Evolutionary conservation across 2,329 filamentous ascomycete genomes (phyloP), one percentile per base, ranked within the genome.

Genomic region (Aspergillus quadricinctus): DNA sequence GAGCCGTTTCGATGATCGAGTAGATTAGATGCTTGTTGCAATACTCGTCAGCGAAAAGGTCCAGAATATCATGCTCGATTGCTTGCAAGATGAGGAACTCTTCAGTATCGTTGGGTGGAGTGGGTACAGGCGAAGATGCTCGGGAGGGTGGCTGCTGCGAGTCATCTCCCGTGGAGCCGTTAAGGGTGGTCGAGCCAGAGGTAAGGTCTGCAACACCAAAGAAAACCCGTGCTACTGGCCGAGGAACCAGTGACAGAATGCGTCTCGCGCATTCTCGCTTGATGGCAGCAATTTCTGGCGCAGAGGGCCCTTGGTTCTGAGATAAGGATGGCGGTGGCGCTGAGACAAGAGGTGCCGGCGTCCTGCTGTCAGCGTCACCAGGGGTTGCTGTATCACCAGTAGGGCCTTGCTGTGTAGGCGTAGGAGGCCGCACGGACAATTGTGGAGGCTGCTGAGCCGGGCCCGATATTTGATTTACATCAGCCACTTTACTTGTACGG

Each of bases 1-100:
- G 78, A 2, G 96, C 71, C 56, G 93, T 75, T 75, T 99, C 94
- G 35, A 97, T 76, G 49, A 94, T 80, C 48, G 85, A 81, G 69
- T 96, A 96, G 64, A 96, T 78, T 31, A 97, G 78, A 75, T 97
- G 92, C 77, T 92, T 95, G 76, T 99, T 99, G 75, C 92, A 88
- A 75, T 96, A 96, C 52, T 83, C 80, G 73, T 97, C 92, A 17
- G 83, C 84, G 63, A 96, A 87, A 40, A 92, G 79, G 65, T 88
- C 85, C 49, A 97, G 79, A 48, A 92, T 78, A 25, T 78, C 77
- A 53, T 81, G 76, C 67, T 87, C 84, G 61, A 90, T 81, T 64
- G 87, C 82, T 58, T 77, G 73, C 48, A 85, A 73, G 56, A 85
- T 78, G 50, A 75, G 76, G 59, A 77, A 75, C 52, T 83, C 77